Percentiles rank a stretch among this genome's conserved stretches.
These are phyloP conservation scores for Kwoniella newhampshirensis DNA, from an alignment of 768 basidiomycete genomes.

Conservation along the genomic window DNA sequence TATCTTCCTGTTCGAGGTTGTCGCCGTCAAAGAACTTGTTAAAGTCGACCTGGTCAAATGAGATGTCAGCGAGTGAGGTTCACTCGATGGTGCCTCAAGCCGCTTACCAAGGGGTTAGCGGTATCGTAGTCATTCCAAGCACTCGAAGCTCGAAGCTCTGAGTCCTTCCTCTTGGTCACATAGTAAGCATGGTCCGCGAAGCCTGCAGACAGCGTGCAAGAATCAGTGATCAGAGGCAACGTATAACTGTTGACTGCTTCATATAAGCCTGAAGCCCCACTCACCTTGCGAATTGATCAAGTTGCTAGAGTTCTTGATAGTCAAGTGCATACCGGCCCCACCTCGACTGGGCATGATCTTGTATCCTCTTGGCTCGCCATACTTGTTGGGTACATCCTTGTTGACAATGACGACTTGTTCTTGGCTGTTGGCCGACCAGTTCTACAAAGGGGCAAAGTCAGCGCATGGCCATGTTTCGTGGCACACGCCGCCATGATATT, in stretches of 20 bases:
- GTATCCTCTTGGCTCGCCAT: constrained; percentile 50
- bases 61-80: constrained; percentile 1
- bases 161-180: constrained; percentile 47
- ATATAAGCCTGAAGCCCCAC: not conserved
- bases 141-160: constrained; percentile 31
- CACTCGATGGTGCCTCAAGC: too few species aligned
- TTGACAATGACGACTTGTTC: constrained; percentile 48
- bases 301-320: constrained; percentile 46
- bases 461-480: too few species aligned
- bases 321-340: constrained; percentile 37
- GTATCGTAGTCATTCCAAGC: constrained; percentile 39
- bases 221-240: not conserved
- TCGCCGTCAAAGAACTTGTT: constrained; percentile 50
- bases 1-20: constrained; percentile 49
- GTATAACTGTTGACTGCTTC: not conserved
- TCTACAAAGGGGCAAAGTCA: not conserved
- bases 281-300: constrained; percentile 33
- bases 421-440: constrained; percentile 40
- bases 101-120: constrained; percentile 35
- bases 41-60: constrained; percentile 45
- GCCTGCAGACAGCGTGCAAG: too few species aligned
- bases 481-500: too few species aligned
- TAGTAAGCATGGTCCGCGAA: constrained; percentile 44
- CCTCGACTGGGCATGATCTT: constrained; percentile 45
- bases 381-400: constrained; percentile 48